Conservation (phyloP, 345 rosid species). For the Salix viminalis region DNA sequence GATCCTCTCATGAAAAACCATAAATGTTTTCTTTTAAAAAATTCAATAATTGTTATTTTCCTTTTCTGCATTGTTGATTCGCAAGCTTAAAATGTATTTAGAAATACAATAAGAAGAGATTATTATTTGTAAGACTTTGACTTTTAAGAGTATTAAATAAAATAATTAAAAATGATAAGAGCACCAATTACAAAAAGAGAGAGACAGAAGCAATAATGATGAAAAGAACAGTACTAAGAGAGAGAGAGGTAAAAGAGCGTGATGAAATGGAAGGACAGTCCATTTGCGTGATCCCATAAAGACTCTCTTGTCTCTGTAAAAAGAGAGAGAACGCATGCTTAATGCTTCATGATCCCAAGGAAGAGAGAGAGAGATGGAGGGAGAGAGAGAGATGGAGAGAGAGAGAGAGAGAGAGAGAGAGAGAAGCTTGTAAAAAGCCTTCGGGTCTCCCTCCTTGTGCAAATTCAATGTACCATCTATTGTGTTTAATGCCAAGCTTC, state of each 20-base stretch:
- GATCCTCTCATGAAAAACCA: no score
- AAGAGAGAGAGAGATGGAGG: neutral
- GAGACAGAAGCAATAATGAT: neutral
- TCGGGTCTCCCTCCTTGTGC: neutral
- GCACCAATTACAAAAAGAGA: no score
- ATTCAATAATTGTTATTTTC: no score
- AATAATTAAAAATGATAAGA: no score
- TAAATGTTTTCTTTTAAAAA: no score
- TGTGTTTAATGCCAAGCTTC: neutral
- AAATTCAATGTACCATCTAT: neutral
- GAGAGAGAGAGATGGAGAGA: neutral
- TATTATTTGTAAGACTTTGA: no score
- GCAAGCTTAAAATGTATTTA: no score
- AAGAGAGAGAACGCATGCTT: slow-evolving; percentile 11
- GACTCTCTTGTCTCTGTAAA: neutral
- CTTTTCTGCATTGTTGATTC: no score
- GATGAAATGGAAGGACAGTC: neutral
- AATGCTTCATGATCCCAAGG: neutral
- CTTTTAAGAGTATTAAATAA: no score
- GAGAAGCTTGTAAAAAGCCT: neutral
- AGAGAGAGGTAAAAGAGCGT: neutral
- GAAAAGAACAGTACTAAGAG: neutral
- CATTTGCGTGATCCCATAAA: slow-evolving; percentile 12
- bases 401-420: neutral
- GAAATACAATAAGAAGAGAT: no score